These are phyloP conservation scores for Rhodotorula sp. DNA, from an alignment of 1,284 basidiomycete species.

Conservation along the genomic window DNA sequence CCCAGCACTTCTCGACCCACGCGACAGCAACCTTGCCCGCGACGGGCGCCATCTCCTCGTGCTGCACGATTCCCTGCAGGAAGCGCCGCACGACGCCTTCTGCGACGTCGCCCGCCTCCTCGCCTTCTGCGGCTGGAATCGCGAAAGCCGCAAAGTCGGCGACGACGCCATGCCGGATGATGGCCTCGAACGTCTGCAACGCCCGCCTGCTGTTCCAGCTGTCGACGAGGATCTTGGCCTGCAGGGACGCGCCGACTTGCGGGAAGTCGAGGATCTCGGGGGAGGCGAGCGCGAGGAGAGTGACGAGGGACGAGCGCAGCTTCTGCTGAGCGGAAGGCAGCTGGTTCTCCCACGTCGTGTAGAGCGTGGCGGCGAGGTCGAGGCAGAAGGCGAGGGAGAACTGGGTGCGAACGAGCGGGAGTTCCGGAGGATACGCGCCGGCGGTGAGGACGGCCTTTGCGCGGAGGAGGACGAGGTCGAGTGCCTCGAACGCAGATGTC, in stretches of 20 bases:
- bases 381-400: slow-evolving; percentile 12
- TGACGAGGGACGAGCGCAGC: slow-evolving; percentile 14
- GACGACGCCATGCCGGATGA: slow-evolving; percentile 11
- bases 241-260: slow-evolving; percentile 17
- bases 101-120: neutral
- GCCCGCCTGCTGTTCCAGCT: slow-evolving; percentile 30
- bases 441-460: slow-evolving; percentile 1
- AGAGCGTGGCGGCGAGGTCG: slow-evolving; percentile 16
- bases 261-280: slow-evolving; percentile 9
- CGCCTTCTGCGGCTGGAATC: neutral
- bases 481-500: slow-evolving; percentile 22
- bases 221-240: slow-evolving; percentile 27
- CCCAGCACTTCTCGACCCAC: slow-evolving; percentile 35
- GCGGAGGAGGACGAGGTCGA: slow-evolving; percentile 28
- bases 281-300: slow-evolving; percentile 24
- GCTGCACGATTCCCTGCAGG: slow-evolving; percentile 17
- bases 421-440: slow-evolving; percentile 2
- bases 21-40: slow-evolving; percentile 27
- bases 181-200: slow-evolving; percentile 22
- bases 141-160: slow-evolving; percentile 23
- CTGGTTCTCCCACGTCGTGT: slow-evolving; percentile 27
- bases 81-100: slow-evolving; percentile 25
- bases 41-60: slow-evolving; percentile 37
- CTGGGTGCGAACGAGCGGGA: neutral
- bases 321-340: slow-evolving; percentile 16